Evolutionary conservation across 331 rosid species (phyloP).

Genomic region (Ulmus americana): DNA sequence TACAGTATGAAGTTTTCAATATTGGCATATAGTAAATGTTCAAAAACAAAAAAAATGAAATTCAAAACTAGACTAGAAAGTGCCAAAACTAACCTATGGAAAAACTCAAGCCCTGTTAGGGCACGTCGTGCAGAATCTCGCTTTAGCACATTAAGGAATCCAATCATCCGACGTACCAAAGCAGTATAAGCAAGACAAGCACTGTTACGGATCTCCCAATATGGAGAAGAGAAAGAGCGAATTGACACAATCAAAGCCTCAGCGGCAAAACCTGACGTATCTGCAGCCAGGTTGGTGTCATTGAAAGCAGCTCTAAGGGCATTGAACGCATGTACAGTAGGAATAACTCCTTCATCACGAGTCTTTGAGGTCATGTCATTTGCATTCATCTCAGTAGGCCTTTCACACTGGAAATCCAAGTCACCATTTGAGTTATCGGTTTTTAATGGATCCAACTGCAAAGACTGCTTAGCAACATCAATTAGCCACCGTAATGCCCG

Average conservation of each 20-base stretch:
- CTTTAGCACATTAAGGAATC: slow-evolving; percentile 88
- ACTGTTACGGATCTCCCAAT: slow-evolving; percentile 95
- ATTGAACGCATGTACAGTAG: slow-evolving; percentile 92
- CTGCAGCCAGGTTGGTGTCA: slow-evolving; percentile 86
- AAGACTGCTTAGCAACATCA: slow-evolving; percentile 65
- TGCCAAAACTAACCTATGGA: slow-evolving; percentile 61
- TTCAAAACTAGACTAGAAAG: neutral
- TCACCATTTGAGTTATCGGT: slow-evolving; percentile 35
- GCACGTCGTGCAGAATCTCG: slow-evolving; percentile 90
- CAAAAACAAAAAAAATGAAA: neutral
- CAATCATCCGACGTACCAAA: slow-evolving; percentile 86
- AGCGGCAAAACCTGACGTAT: slow-evolving; percentile 91
- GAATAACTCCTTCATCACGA: slow-evolving; percentile 93
- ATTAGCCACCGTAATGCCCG: slow-evolving; percentile 83
- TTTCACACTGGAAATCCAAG: slow-evolving; percentile 23
- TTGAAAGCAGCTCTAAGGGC: slow-evolving; percentile 86
- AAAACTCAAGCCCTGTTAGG: slow-evolving; percentile 83
- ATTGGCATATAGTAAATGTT: neutral
- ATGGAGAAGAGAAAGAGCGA: slow-evolving; percentile 82
- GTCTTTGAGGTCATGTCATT: slow-evolving; percentile 52
- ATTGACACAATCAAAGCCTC: slow-evolving; percentile 78
- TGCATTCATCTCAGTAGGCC: slow-evolving; percentile 35
- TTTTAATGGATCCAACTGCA: slow-evolving; percentile 39
- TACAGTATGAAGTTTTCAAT: neutral
- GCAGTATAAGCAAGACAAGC: slow-evolving; percentile 95